A percentile compares a stretch with the other conserved stretches of the same genome.
These are phyloP conservation scores for Saussurea involucrata DNA, from an alignment of 129 eudicot species.

Conservation along the genomic window DNA sequence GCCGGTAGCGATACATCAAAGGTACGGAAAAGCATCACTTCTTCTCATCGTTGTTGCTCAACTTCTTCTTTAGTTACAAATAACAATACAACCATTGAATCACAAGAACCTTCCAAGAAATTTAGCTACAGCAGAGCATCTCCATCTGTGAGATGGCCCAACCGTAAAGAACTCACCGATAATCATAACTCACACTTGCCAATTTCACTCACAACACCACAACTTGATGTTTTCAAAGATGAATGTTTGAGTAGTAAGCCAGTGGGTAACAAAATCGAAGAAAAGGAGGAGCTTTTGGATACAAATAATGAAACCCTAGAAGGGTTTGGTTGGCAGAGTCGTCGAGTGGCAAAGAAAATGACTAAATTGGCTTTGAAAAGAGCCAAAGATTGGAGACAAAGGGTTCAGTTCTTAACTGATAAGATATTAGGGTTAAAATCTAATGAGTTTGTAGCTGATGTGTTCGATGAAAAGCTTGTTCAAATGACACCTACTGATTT, in stretches of 20 bases:
- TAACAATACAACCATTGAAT: conserved; percentile 34
- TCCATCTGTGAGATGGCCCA: conserved; percentile 86
- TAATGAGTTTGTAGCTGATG: conserved; percentile 85
- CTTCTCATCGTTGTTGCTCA: conserved; percentile 28
- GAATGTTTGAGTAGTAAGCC: conserved; percentile 15
- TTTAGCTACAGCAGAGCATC: conserved; percentile 85
- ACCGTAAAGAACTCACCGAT: conserved; percentile 41
- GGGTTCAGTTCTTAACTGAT: conserved; percentile 79
- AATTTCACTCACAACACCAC: conserved; percentile 7
- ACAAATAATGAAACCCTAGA: conserved; percentile 48
- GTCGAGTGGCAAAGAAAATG: conserved; percentile 67
- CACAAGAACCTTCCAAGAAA: conserved; percentile 40
- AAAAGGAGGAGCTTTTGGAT: conserved; percentile 17
- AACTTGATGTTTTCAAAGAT: conserved; percentile 22
- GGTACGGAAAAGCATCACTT: conserved; percentile 32
- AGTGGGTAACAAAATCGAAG: conserved; percentile 8
- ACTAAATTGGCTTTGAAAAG: conserved; percentile 72
- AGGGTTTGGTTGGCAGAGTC: conserved; percentile 59
- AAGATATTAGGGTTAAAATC: conserved; percentile 60
- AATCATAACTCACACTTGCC: conserved; percentile 13
- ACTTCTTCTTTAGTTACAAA: conserved; percentile 34
- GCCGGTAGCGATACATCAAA: conserved; percentile 37
- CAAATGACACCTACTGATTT: conserved; percentile 94
- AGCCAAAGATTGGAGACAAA: conserved; percentile 85
- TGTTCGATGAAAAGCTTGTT: conserved; percentile 75